Evolutionary conservation across 2,329 filamentous ascomycete genomes (phyloP), one percentile per base, ranked within the genome.

Genomic region (Venturiaceae sp.): DNA sequence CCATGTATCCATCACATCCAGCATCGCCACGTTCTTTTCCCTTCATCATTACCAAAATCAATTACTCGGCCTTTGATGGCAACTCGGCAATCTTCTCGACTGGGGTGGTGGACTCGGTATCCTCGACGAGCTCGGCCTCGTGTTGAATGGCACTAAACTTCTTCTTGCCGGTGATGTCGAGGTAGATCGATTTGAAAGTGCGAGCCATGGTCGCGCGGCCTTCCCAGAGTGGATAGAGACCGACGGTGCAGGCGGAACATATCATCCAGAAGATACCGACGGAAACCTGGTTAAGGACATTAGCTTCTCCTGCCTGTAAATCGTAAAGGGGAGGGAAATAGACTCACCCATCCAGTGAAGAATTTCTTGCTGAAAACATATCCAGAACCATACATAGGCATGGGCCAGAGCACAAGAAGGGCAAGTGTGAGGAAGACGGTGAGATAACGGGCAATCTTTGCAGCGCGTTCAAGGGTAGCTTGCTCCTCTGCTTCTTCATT

Each of bases 291-390:
- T n/a, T n/a, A n/a, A 50, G 11, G 9, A 11, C 16, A 23, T 50
- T 23, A 50, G 44, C 44, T 11, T 39, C 36, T 39, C n/a, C 11
- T 14, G 44, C 9, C 9, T 23, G 9, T 21, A 50, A 11, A 9
- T 11, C 11, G 44, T 23, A 50, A 21, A 23, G 21, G 44, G 9
- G n/a, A n/a, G n/a, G n/a, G n/a, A n/a, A n/a, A n/a, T n/a, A n/a
- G n/a, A n/a, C n/a, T n/a, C n/a, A 91, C 83, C 88, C 88, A 92
- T 50, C 88, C 88, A 0, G 87, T 89, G 72, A 92, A 94, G 77
- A 94, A 94, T 26, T 78, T 79, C 76, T 89, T 87, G 70, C 80
- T 84, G 73, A 94, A 95, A 57, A 96, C 81, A 68, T 96, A 96
- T 0, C 82, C 82, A 0, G 80, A 80, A 11, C 90, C 91, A 67